Evolutionary conservation across 345 rosid genomes (phyloP).

Genomic region (Punica granatum): DNA sequence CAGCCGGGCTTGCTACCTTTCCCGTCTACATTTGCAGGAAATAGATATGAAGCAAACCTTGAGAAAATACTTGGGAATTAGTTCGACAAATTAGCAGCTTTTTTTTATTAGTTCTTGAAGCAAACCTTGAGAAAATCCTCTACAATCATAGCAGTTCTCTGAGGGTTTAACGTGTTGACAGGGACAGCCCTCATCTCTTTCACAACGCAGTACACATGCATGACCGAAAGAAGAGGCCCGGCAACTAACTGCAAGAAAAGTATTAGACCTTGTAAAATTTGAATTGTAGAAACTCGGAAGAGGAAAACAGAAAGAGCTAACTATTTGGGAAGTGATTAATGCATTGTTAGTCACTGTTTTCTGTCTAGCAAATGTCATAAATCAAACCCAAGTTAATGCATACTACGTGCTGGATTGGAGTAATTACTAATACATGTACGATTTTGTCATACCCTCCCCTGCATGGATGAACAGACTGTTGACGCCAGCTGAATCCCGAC

Average conservation of each 20-base stretch:
- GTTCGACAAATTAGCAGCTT: conserved; percentile 4
- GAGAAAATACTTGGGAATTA: not conserved
- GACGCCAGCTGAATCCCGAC: conserved; percentile 88
- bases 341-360: not conserved
- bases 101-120: conserved; percentile 1
- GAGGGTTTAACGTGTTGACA: conserved; percentile 85
- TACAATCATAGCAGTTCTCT: conserved; percentile 76
- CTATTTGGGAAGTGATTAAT: not conserved
- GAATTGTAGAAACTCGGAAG: not conserved
- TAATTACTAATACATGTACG: not conserved
- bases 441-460: conserved; percentile 54
- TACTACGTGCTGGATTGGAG: not conserved
- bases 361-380: not conserved
- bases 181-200: conserved; percentile 91
- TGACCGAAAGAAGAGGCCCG: conserved; percentile 65
- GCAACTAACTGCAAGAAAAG: conserved; percentile 57
- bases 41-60: not conserved
- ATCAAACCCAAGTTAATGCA: not conserved
- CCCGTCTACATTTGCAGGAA: conserved; percentile 40
- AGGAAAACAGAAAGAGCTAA: not conserved
- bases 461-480: conserved; percentile 78
- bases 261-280: not conserved
- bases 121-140: conserved; percentile 77
- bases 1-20: conserved; percentile 73
- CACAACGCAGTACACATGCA: conserved; percentile 55